Evolutionary conservation across 495 filamentous ascomycete genomes (phyloP).

Genomic region (Tuber umbilicatum): DNA sequence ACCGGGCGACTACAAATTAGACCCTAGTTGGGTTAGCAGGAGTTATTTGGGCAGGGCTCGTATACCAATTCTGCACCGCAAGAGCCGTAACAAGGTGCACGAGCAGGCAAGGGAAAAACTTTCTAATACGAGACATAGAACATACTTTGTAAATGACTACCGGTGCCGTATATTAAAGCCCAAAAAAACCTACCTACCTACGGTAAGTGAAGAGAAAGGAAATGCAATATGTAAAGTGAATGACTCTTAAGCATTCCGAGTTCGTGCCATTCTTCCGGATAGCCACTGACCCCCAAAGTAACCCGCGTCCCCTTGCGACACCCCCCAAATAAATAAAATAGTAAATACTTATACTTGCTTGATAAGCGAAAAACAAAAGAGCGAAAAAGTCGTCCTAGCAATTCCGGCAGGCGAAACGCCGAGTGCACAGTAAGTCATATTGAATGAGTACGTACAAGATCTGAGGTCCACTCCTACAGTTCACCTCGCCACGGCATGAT

Average conservation of each 20-base stretch:
- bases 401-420: not conserved
- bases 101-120: not conserved
- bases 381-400: not conserved
- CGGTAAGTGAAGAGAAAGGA: not conserved
- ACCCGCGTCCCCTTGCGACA: not conserved
- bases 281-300: not conserved
- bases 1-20: not conserved
- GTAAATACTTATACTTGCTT: not conserved
- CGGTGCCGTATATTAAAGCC: not conserved
- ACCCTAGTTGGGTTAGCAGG: not conserved
- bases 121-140: not conserved
- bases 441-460: not conserved
- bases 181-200: constrained; percentile 20
- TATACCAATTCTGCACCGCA: not conserved
- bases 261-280: not conserved
- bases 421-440: no score
- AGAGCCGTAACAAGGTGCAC: not conserved
- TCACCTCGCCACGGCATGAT: not conserved
- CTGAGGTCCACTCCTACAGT: not conserved
- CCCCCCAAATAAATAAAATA: not conserved
- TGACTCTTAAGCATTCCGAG: not conserved
- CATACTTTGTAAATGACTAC: not conserved
- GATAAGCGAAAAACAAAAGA: not conserved
- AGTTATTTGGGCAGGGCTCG: not conserved
- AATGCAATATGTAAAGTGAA: not conserved